Conservation (phyloP, 495 filamentous ascomycete genomes). For the Penicillium canariense region DNA sequence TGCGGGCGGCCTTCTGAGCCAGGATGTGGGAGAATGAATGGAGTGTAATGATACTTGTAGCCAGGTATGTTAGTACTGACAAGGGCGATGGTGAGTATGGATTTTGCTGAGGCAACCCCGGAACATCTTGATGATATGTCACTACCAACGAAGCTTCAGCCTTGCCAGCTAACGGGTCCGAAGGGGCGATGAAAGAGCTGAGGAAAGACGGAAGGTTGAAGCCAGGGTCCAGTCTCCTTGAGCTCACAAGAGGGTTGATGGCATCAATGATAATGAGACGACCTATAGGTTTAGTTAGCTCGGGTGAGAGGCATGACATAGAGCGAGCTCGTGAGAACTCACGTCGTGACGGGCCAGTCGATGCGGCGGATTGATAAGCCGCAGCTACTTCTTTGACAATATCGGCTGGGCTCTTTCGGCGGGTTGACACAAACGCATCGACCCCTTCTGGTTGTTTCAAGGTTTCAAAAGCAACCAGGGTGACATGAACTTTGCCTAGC, state of each 20-base stretch:
- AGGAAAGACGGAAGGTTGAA: slow-evolving; percentile 42
- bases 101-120: slow-evolving; percentile 50
- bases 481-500: slow-evolving; percentile 57
- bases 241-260: slow-evolving; percentile 40
- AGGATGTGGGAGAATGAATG: slow-evolving; percentile 69
- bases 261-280: slow-evolving; percentile 47
- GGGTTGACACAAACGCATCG: slow-evolving; percentile 62
- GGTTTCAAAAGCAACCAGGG: slow-evolving; percentile 79
- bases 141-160: slow-evolving; percentile 44
- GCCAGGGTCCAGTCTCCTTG: slow-evolving; percentile 23
- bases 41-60: slow-evolving; percentile 63
- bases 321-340: slow-evolving; percentile 10
- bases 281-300: slow-evolving; percentile 23
- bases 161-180: slow-evolving; percentile 21
- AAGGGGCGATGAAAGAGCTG: slow-evolving; percentile 33
- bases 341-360: slow-evolving; percentile 33
- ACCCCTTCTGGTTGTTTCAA: slow-evolving; percentile 54
- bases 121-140: slow-evolving; percentile 45
- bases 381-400: slow-evolving; percentile 53
- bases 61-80: slow-evolving; percentile 58
- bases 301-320: not conserved
- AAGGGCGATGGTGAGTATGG: slow-evolving; percentile 69
- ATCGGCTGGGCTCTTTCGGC: slow-evolving; percentile 57
- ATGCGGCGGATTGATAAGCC: slow-evolving; percentile 27
- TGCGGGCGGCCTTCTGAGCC: slow-evolving; percentile 61